phyloP scores from a whole-genome alignment of 352 stramenopile genomes.

The Phytophthora rubi region DNA sequence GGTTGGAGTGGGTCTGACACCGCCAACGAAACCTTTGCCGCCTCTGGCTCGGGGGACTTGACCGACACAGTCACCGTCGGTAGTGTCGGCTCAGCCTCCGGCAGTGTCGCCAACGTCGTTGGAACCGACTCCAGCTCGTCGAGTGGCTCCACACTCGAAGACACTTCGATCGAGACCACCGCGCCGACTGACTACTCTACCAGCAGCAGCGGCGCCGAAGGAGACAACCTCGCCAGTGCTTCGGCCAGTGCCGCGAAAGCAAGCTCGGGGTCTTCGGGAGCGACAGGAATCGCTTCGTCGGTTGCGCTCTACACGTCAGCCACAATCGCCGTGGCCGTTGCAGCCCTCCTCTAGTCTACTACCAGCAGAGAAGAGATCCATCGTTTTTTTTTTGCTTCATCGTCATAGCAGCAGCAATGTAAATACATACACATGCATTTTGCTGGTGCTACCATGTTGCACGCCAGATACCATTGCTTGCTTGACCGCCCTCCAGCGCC shows the following conservation, averaged over 20 bases:
- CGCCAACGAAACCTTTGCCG: background rate
- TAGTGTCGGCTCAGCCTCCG: slow-evolving; percentile 5
- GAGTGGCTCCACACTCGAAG: slow-evolving; percentile 12
- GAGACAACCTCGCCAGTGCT: slow-evolving; percentile 1
- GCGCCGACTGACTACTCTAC: slow-evolving; percentile 9
- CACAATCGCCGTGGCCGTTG: slow-evolving; percentile 16
- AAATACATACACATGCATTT: slow-evolving; percentile 28
- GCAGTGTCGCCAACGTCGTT: slow-evolving; percentile 4
- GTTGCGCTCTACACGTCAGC: slow-evolving; percentile 26
- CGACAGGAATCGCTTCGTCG: slow-evolving; percentile 6
- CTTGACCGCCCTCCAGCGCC: background rate
- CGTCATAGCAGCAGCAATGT: slow-evolving; percentile 1
- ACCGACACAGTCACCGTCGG: background rate
- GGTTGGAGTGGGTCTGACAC: slow-evolving; percentile 6
- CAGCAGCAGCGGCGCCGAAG: slow-evolving; percentile 11
- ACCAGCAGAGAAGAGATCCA: background rate
- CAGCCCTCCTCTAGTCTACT: slow-evolving; percentile 28
- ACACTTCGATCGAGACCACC: slow-evolving; percentile 17
- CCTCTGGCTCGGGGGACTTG: background rate
- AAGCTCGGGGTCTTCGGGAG: slow-evolving; percentile 19
- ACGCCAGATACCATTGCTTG: background rate
- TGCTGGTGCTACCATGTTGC: slow-evolving; percentile 9
- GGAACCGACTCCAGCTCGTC: slow-evolving; percentile 19
- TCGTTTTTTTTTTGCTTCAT: slow-evolving; percentile 8
- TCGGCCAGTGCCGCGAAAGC: slow-evolving; percentile 9